phyloP scores from a whole-genome alignment of 1,139 yeast species.

The Hyphopichia fennica region DNA sequence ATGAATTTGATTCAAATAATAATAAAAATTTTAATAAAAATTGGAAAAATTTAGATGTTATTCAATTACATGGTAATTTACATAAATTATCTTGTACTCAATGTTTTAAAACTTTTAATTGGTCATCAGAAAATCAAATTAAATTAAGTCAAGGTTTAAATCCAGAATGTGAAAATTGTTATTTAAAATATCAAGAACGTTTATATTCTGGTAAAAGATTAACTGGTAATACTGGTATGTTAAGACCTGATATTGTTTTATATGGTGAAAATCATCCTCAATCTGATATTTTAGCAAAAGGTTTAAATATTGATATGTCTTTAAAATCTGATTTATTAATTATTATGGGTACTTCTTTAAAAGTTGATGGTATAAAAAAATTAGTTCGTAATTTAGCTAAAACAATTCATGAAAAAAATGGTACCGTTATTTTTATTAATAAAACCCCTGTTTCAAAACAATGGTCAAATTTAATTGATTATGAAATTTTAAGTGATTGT shows the following conservation, averaged over 20 bases:
- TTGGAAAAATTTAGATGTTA: constrained; percentile 72
- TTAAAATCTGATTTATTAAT: constrained; percentile 63
- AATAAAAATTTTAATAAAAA: constrained; percentile 27
- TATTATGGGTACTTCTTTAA: constrained; percentile 75
- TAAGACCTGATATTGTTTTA: constrained; percentile 73
- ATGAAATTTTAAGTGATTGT: constrained; percentile 76
- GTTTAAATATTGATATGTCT: constrained; percentile 54
- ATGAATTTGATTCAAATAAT: constrained; percentile 24
- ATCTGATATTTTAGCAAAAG: constrained; percentile 62
- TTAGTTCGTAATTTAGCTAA: constrained; percentile 61
- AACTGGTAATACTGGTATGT: constrained; percentile 57
- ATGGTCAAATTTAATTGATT: constrained; percentile 66
- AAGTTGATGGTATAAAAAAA: constrained; percentile 70
- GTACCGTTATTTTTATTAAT: constrained; percentile 65
- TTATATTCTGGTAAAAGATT: constrained; percentile 60
- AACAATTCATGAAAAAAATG: constrained; percentile 59
- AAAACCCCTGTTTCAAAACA: constrained; percentile 47
- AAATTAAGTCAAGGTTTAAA: constrained; percentile 52
- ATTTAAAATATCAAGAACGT: constrained; percentile 51
- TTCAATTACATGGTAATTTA: constrained; percentile 89
- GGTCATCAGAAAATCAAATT: constrained; percentile 56
- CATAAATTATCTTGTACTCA: constrained; percentile 71
- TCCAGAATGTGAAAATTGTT: constrained; percentile 66
- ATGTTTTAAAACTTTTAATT: constrained; percentile 59
- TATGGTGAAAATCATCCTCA: constrained; percentile 82